Conservation (phyloP, 1,139 yeast species). For the Diutina rugosa region DNA sequence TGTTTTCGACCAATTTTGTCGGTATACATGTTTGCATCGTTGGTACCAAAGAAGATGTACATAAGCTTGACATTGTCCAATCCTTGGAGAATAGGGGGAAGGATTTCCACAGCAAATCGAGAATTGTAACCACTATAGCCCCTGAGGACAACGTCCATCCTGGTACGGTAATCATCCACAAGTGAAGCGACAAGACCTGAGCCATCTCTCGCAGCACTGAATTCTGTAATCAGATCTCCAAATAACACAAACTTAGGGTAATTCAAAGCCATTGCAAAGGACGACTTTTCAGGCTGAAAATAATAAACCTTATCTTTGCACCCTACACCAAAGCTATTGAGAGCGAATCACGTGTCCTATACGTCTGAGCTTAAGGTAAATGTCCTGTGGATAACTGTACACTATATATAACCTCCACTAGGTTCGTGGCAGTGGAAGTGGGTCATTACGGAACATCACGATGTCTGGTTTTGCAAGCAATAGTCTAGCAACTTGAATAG, state of each 20-base stretch:
- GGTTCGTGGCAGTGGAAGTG: neutral
- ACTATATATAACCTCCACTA: neutral
- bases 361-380: neutral
- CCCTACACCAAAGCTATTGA: neutral
- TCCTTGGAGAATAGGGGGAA: conserved; percentile 32
- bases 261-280: neutral
- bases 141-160: conserved; percentile 42
- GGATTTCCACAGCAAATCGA: conserved; percentile 31
- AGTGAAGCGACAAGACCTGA: conserved; percentile 37
- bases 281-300: neutral
- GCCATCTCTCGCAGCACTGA: conserved; percentile 23
- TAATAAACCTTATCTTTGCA: too few relatives aligned
- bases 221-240: conserved; percentile 63
- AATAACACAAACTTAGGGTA: conserved; percentile 41
- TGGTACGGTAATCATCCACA: conserved; percentile 32
- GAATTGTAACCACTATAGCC: conserved; percentile 57
- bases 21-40: conserved; percentile 38
- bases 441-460: neutral
- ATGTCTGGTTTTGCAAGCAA: conserved; percentile 29
- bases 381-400: neutral
- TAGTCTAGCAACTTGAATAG: conserved; percentile 47
- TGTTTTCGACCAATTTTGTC: conserved; percentile 27
- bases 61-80: conserved; percentile 20
- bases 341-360: neutral
- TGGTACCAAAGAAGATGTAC: conserved; percentile 63